These are phyloP conservation scores for Dysphania ambrosioides DNA, from an alignment of 148 eudicot species.

Conservation along the genomic window DNA sequence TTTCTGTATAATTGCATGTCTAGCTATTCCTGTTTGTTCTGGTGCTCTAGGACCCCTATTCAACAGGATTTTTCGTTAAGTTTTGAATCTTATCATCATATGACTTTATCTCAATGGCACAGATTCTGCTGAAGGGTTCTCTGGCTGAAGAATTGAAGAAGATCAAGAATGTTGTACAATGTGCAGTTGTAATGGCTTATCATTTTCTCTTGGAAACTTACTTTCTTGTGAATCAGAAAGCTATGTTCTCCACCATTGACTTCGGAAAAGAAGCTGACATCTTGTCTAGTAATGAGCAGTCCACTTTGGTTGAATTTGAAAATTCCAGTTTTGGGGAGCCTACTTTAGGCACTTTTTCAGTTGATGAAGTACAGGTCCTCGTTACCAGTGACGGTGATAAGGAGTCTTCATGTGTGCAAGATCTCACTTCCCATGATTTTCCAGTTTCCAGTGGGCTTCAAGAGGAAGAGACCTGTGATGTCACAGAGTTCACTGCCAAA, in stretches of 20 bases:
- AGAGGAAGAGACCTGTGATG: constrained; percentile 10
- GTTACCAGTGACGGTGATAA: constrained; percentile 42
- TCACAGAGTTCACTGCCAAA: constrained; percentile 3
- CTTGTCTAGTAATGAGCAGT: constrained; percentile 13
- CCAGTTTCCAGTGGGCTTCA: no score
- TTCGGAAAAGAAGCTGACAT: constrained; percentile 24
- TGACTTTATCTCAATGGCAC: constrained; percentile 25
- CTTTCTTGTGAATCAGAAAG: constrained; percentile 78
- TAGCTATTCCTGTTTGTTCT: background rate
- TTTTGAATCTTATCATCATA: constrained; percentile 10
- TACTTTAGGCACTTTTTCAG: constrained; percentile 24
- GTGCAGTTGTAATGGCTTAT: constrained; percentile 95
- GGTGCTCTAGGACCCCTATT: background rate
- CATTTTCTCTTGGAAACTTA: constrained; percentile 88
- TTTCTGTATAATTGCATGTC: background rate
- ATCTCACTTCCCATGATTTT: constrained; percentile 17
- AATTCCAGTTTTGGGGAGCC: constrained; percentile 27
- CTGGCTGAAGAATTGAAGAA: constrained; percentile 77
- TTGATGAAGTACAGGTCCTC: constrained; percentile 32
- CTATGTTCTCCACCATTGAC: constrained; percentile 80
- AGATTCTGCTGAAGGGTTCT: constrained; percentile 91
- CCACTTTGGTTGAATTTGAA: constrained; percentile 21
- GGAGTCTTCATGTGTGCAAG: constrained; percentile 8
- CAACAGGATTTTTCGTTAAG: background rate
- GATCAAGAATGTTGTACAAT: constrained; percentile 77